Conservation (phyloP, 306 rosid genomes). For the Lotus japonicus region DNA sequence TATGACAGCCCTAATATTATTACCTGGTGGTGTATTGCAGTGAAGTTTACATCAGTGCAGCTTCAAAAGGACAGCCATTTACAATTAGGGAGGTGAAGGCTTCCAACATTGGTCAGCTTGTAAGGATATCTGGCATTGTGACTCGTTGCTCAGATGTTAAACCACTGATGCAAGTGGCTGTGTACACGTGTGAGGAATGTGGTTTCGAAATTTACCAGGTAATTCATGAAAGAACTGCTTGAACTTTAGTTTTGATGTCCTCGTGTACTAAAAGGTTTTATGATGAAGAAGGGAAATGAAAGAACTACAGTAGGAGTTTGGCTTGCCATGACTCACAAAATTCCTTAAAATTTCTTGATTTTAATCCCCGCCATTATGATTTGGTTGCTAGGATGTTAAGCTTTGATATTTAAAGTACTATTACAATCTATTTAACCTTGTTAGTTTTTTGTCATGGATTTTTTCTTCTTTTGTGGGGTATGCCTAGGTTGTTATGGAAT, state of each 20-base stretch:
- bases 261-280: not conserved
- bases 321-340: not conserved
- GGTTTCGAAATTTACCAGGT: constrained; percentile 99
- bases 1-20: constrained; percentile 3
- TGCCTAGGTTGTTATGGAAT: not conserved
- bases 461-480: not conserved
- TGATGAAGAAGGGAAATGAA: not conserved
- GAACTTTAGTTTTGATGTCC: not conserved
- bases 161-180: constrained; percentile 97
- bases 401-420: not conserved
- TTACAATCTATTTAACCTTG: not conserved
- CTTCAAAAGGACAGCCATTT: constrained; percentile 82
- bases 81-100: constrained; percentile 97
- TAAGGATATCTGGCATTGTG: constrained; percentile 87
- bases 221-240: constrained; percentile 6
- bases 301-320: not conserved
- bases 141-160: constrained; percentile 95
- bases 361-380: not conserved
- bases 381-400: not conserved
- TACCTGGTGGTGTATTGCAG: constrained; percentile 36
- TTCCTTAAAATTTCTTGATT: not conserved
- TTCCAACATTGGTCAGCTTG: constrained; percentile 91
- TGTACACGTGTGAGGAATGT: constrained; percentile 95
- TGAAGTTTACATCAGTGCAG: constrained; percentile 85
- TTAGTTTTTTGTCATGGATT: not conserved